phyloP scores from a whole-genome alignment of 805 yeast species.

The Yarrowia sp. region DNA sequence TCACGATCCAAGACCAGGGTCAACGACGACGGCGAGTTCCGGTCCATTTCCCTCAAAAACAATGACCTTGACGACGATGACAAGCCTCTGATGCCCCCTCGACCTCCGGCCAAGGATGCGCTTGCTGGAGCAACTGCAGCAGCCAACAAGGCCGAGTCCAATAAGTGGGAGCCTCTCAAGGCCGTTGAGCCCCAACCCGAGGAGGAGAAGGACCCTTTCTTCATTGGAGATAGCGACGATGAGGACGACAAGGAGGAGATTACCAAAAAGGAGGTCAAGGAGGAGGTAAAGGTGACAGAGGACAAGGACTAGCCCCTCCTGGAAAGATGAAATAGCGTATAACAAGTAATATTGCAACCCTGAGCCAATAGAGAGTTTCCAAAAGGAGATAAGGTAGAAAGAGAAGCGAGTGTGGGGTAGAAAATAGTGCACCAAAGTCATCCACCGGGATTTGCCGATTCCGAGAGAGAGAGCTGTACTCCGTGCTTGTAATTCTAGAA shows the following conservation, averaged over 20 bases:
- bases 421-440: too few species aligned
- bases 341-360: neutral
- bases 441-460: neutral
- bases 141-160: constrained; percentile 42
- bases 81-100: constrained; percentile 46
- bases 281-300: constrained; percentile 30
- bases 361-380: too few species aligned
- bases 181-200: constrained; percentile 54
- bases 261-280: constrained; percentile 29
- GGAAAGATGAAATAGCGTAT: constrained; percentile 10
- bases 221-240: constrained; percentile 61
- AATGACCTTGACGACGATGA: constrained; percentile 48
- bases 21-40: constrained; percentile 36
- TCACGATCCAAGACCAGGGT: constrained; percentile 34
- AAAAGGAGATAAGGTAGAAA: too few species aligned
- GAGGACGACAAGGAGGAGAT: constrained; percentile 46
- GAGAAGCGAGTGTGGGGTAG: too few species aligned
- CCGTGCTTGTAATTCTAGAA: too few species aligned
- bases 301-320: constrained; percentile 22
- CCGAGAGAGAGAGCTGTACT: neutral
- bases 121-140: constrained; percentile 43
- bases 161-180: constrained; percentile 57
- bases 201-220: constrained; percentile 57
- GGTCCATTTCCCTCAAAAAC: constrained; percentile 28
- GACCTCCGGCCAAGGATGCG: constrained; percentile 39